These are phyloP conservation scores for Heliophila coronopifolia DNA, from an alignment of 441 rosid species.

Conservation along the genomic window DNA sequence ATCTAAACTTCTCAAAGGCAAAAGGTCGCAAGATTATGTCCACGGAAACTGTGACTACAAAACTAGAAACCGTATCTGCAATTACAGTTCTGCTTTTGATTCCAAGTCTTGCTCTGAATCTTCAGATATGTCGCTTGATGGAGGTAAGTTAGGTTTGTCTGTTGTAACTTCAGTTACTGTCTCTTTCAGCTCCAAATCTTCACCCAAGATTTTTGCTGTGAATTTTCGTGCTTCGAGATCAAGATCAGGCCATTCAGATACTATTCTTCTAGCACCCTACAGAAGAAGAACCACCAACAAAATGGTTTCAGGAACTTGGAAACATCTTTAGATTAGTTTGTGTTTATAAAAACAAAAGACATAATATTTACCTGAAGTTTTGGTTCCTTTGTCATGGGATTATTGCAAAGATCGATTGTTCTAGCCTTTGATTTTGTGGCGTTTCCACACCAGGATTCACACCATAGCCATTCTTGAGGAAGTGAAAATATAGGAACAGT, in stretches of 20 bases:
- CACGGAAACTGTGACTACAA: slow-evolving; percentile 10
- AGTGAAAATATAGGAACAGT: slow-evolving; percentile 87
- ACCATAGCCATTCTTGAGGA: slow-evolving; percentile 98
- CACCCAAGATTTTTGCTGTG: slow-evolving; percentile 72
- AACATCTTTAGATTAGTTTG: not conserved
- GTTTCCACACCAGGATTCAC: slow-evolving; percentile 98
- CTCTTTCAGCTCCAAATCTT: slow-evolving; percentile 52
- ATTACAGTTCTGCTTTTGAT: slow-evolving; percentile 66
- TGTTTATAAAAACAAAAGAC: not conserved
- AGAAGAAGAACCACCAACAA: slow-evolving; percentile 7
- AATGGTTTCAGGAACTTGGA: no score
- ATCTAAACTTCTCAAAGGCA: no score
- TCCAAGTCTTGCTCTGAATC: slow-evolving; percentile 45
- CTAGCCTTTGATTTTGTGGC: slow-evolving; percentile 85
- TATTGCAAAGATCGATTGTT: slow-evolving; percentile 96
- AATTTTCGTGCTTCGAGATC: slow-evolving; percentile 71
- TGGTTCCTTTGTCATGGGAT: slow-evolving; percentile 99
- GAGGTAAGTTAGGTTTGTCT: slow-evolving; percentile 20
- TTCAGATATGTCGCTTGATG: slow-evolving; percentile 23
- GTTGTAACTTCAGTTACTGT: slow-evolving; percentile 23
- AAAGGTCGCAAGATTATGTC: no score
- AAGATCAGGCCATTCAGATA: slow-evolving; percentile 74
- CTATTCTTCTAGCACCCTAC: slow-evolving; percentile 93
- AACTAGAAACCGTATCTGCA: slow-evolving; percentile 21
- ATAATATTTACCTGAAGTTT: slow-evolving; percentile 73